These are phyloP conservation scores for Glonium stellatum DNA, from an alignment of 495 filamentous ascomycete species.

Conservation along the genomic window DNA sequence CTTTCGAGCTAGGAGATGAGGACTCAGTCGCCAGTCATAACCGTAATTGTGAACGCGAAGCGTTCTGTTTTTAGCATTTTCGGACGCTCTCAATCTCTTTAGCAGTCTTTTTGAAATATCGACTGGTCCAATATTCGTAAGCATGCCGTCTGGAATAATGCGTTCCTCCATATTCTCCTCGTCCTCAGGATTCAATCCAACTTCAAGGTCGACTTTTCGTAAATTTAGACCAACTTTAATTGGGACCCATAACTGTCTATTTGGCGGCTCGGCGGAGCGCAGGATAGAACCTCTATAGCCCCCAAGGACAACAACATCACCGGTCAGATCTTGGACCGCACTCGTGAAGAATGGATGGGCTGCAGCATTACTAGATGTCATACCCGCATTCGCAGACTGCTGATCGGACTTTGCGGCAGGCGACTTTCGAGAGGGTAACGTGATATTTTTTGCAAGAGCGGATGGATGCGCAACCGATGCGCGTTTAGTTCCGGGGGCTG, in stretches of 20 bases:
- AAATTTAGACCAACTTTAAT: conserved; percentile 92
- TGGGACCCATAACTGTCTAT: conserved; percentile 84
- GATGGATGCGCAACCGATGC: background rate
- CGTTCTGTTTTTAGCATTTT: conserved; percentile 62
- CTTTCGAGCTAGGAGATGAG: conserved; percentile 62
- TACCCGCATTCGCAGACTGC: conserved; percentile 11
- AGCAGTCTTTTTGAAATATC: conserved; percentile 80
- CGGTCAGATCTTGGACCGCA: conserved; percentile 63
- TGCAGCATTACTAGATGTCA: conserved; percentile 27
- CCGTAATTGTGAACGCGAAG: conserved; percentile 84
- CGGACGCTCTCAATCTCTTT: conserved; percentile 64
- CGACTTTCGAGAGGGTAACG: conserved; percentile 4
- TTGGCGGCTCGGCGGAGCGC: conserved; percentile 72
- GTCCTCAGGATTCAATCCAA: conserved; percentile 75
- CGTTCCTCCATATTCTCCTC: conserved; percentile 77
- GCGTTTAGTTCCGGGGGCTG: background rate
- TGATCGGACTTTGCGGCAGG: background rate
- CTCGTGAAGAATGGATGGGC: conserved; percentile 51
- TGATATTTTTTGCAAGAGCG: background rate
- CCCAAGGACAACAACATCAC: conserved; percentile 83
- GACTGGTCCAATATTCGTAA: conserved; percentile 84
- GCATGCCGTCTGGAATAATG: conserved; percentile 77
- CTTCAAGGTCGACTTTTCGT: conserved; percentile 83
- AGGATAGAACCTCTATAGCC: conserved; percentile 87
- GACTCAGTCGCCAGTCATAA: conserved; percentile 92